Evolutionary conservation across 75 land plant genomes (phyloP).

Genomic region (Sequoia sempervirens): DNA sequence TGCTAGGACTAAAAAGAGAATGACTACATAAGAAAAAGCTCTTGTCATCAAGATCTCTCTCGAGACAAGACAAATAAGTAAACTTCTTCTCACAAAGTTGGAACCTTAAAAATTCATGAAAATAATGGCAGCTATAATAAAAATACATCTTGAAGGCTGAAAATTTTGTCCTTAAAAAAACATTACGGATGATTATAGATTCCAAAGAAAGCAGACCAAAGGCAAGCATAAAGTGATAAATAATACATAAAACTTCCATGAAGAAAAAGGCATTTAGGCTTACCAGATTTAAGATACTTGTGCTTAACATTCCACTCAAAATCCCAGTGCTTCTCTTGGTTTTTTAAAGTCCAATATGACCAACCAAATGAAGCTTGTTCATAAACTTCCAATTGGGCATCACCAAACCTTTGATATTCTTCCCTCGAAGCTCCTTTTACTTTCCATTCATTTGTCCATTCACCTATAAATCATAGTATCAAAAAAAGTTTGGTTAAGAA

Average conservation of each 20-base stretch:
- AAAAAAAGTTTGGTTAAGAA: neutral
- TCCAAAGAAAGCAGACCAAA: neutral
- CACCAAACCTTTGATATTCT: conserved; percentile 63
- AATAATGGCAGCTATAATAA: neutral
- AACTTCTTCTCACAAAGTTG: neutral
- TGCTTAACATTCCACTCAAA: conserved; percentile 58
- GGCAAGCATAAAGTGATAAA: neutral
- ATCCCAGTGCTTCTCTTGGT: conserved; percentile 61
- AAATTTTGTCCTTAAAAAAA: neutral
- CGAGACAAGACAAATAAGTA: neutral
- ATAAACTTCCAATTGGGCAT: conserved; percentile 70
- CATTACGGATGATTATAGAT: neutral
- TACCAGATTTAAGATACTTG: conserved; percentile 35
- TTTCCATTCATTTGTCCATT: conserved; percentile 82
- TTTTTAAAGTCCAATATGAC: conserved; percentile 77
- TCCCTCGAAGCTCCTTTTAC: conserved; percentile 33
- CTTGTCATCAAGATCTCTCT: neutral
- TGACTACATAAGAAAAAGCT: neutral
- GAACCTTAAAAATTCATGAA: neutral
- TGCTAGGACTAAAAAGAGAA: neutral
- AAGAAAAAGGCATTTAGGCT: neutral
- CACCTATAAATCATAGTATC: conserved; percentile 44
- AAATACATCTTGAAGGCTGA: neutral
- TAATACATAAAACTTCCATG: neutral
- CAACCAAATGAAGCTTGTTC: conserved; percentile 75